Conservation (phyloP, 441 rosid species). For the Gossypium aridum region DNA sequence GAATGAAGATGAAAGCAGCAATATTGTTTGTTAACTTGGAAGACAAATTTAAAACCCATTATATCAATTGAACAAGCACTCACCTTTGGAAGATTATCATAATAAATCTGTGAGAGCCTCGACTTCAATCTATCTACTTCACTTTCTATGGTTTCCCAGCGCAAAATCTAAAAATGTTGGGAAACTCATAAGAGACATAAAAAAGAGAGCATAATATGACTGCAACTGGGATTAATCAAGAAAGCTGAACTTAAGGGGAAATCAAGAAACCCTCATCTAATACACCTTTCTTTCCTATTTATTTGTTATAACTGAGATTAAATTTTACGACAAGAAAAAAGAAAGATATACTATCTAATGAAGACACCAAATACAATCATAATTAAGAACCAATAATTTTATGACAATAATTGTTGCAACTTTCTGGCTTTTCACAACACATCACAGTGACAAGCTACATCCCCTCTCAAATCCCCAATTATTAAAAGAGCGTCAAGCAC, state of each 20-base stretch:
- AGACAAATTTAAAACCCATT: not conserved
- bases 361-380: not conserved
- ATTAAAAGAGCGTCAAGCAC: not conserved
- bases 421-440: not conserved
- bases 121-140: constrained; percentile 54
- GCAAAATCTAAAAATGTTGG: constrained; percentile 48
- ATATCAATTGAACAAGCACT: constrained; percentile 23
- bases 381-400: not conserved
- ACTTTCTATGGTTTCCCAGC: constrained; percentile 54
- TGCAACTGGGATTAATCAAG: not conserved
- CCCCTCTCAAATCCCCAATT: not conserved
- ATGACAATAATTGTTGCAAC: not conserved
- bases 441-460: not conserved
- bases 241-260: not conserved
- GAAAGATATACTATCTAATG: not conserved
- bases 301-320: constrained; percentile 1
- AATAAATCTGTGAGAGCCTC: constrained; percentile 62
- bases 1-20: constrained; percentile 16
- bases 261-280: not conserved
- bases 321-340: not conserved
- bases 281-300: not conserved
- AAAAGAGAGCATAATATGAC: not conserved
- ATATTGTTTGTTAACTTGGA: constrained; percentile 11
- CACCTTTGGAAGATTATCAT: constrained; percentile 54
- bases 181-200: constrained; percentile 7